phyloP scores from a whole-genome alignment of 2,329 filamentous ascomycete genomes.

The Monilinia fructigena region DNA sequence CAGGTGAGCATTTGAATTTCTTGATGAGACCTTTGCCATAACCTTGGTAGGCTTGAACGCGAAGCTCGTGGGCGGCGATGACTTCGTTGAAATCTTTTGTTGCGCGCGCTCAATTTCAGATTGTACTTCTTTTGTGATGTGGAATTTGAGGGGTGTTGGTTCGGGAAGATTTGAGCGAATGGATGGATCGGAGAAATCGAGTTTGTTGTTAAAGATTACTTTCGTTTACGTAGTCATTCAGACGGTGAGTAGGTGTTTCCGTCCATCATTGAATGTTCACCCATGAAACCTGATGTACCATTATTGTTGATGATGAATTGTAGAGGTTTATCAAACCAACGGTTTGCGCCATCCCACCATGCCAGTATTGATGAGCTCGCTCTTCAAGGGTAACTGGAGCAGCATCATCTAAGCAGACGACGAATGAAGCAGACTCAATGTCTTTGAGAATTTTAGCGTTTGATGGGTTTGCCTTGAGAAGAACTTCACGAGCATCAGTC shows the following conservation, averaged over 20 bases:
- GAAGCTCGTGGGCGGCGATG: conserved; percentile 84
- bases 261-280: conserved; percentile 99
- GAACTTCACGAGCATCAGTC: conserved; percentile 75
- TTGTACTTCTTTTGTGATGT: conserved; percentile 70
- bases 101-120: conserved; percentile 77
- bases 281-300: conserved; percentile 94
- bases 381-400: conserved; percentile 91
- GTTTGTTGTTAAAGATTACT: conserved; percentile 89
- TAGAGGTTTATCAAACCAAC: conserved; percentile 97
- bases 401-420: conserved; percentile 91
- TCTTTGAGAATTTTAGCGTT: conserved; percentile 77
- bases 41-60: conserved; percentile 92
- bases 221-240: conserved; percentile 93
- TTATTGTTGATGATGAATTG: conserved; percentile 99
- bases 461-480: conserved; percentile 72
- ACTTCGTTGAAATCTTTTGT: conserved; percentile 74
- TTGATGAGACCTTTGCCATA: conserved; percentile 99
- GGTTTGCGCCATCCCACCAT: conserved; percentile 91
- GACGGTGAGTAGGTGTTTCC: conserved; percentile 95
- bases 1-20: conserved; percentile 97
- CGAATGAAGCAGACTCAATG: conserved; percentile 85
- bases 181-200: conserved; percentile 78
- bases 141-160: conserved; percentile 74
- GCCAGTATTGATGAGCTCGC: conserved; percentile 95
- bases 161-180: conserved; percentile 83